These are phyloP conservation scores for Dothistroma pini DNA, from an alignment of 2,329 filamentous ascomycete species.

Conservation along the genomic window DNA sequence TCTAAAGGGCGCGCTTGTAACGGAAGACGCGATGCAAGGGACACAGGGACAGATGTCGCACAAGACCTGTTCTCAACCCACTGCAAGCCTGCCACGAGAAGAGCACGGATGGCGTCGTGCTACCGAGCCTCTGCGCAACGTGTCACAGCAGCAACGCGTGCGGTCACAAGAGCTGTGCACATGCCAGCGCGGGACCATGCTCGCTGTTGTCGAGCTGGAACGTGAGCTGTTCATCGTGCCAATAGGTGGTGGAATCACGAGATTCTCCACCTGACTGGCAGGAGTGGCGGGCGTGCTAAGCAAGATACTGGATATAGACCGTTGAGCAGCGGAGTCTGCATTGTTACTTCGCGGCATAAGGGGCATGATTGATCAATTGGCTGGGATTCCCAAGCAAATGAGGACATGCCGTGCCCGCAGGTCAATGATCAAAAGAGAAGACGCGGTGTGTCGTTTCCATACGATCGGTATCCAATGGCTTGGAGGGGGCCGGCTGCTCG, in stretches of 20 bases:
- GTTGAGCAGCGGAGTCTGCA: constrained; percentile 9
- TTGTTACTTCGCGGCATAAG: background rate
- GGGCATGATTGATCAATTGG: background rate
- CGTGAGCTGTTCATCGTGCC: constrained; percentile 12
- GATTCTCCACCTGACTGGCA: constrained; percentile 8
- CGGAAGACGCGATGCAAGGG: constrained; percentile 21
- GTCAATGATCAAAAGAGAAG: background rate
- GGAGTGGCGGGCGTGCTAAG: constrained; percentile 6
- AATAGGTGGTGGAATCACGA: constrained; percentile 11
- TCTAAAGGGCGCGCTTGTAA: constrained; percentile 24
- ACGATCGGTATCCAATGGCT: constrained; percentile 21
- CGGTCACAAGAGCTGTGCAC: constrained; percentile 18
- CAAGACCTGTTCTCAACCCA: constrained; percentile 14
- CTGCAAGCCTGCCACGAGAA: constrained; percentile 27
- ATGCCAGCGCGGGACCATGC: constrained; percentile 11
- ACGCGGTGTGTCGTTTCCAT: constrained; percentile 21
- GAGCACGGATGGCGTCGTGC: constrained; percentile 15
- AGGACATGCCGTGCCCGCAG: constrained; percentile 9
- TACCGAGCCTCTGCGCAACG: constrained; percentile 11
- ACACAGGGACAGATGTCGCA: constrained; percentile 13
- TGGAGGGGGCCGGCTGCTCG: background rate
- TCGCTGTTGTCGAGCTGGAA: constrained; percentile 5
- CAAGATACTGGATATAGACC: constrained; percentile 9
- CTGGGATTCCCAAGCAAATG: background rate
- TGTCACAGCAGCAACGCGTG: constrained; percentile 12